Evolutionary conservation across 1,139 yeast genomes (phyloP), one percentile per base, ranked within the genome.

Genomic region (Pichia norvegensis): DNA sequence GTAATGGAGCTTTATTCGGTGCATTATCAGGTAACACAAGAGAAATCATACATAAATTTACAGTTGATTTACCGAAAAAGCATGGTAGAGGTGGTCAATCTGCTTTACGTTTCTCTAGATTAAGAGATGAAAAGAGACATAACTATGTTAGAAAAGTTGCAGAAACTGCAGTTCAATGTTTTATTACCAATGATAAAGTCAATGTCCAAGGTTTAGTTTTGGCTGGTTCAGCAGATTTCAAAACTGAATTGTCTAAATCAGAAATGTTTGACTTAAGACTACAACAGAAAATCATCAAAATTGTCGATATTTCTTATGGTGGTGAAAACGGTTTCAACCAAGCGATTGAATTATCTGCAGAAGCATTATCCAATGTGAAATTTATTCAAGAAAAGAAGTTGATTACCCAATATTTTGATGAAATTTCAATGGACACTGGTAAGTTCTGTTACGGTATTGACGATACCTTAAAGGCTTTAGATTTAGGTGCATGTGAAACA

Each of bases 11-110:
- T 4, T 73, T 92, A 55, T 92, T 92, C 60, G 98, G 98, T 68
- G 78, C 95, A n/a, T 80, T 92, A 46, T 80, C 95, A 43, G 98
- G 98, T 67, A 92, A 92, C 72, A 90, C 95, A 44, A 82, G 98
- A 73, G 97, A 94, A 55, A 85, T 92, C 44, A 73, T 92, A 64
- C 96, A 92, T 69, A 92, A 92, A 68, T 92, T 92, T 70, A 84
- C 96, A 3, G 98, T 92, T 49, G 98, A 92, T 67, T 76, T 92
- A 62, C 98, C 98, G 58, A 92, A 92, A 73, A 92, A 92, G 85
- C 98, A 92, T 74, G 98, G 98, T 61, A 85, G 98, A 77, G 98
- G 98, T 85, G 98, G 98, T 83, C 98, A 92, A 74, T 92, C 98
- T 52, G 98, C 98, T 41, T 67, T 92, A 57, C 97, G 98, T 86